phyloP scores from a whole-genome alignment of 768 basidiomycete species.

The Boletus reticulatus region DNA sequence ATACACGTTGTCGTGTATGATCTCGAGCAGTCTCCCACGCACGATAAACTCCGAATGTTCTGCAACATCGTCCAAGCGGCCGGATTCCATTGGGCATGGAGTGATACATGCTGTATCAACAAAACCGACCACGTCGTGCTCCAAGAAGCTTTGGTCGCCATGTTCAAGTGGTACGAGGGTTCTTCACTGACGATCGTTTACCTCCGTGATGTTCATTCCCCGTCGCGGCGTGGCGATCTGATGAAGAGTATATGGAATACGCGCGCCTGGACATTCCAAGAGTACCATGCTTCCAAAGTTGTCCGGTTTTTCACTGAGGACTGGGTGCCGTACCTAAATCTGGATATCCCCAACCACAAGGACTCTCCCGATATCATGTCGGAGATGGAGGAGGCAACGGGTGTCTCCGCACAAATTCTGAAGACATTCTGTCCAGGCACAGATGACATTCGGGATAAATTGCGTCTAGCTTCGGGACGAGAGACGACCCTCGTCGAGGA shows the following conservation, averaged over 20 bases:
- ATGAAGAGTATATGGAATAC: neutral
- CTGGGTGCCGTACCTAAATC: neutral
- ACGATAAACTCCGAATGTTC: conserved; percentile 6
- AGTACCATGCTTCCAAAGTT: conserved; percentile 5
- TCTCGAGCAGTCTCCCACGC: conserved; percentile 4
- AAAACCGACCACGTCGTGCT: neutral
- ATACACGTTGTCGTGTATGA: conserved; percentile 1
- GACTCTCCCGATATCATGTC: neutral
- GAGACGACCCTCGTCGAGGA: conserved; percentile 1
- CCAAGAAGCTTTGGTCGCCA: conserved; percentile 4
- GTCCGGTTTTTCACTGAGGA: conserved; percentile 1
- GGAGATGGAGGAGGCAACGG: conserved; percentile 6
- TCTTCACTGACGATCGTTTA: conserved; percentile 2
- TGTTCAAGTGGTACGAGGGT: conserved; percentile 9
- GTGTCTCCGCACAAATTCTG: neutral
- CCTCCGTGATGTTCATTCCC: neutral
- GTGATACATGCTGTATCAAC: conserved; percentile 13
- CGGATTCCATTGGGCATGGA: conserved; percentile 9
- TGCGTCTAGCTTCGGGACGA: conserved; percentile 1
- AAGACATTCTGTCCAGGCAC: neutral
- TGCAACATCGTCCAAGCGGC: conserved; percentile 2
- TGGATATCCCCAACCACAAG: conserved; percentile 4
- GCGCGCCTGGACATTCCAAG: conserved; percentile 7
- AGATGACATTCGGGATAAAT: conserved; percentile 1
- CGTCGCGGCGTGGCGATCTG: neutral